These are phyloP conservation scores for Globisporangium lucens DNA, from an alignment of 352 stramenopile genomes.

Conservation along the genomic window DNA sequence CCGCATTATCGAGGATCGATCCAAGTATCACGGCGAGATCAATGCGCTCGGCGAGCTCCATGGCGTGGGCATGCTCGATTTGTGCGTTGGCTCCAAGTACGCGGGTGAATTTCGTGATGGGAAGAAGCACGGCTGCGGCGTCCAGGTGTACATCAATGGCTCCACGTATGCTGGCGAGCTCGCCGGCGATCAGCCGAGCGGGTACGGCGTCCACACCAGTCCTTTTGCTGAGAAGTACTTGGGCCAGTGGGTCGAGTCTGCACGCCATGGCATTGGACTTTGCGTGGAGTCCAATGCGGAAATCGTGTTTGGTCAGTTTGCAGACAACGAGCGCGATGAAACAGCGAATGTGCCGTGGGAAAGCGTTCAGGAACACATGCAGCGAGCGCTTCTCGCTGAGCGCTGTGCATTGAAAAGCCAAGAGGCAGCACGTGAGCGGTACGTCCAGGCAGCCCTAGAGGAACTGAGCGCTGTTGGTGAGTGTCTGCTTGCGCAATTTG, in stretches of 20 bases:
- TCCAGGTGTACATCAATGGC: slow-evolving; percentile 38
- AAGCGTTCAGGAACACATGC: slow-evolving; percentile 22
- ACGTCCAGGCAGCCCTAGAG: slow-evolving; percentile 31
- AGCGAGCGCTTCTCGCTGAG: slow-evolving; percentile 39
- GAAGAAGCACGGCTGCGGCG: slow-evolving; percentile 39
- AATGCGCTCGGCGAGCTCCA: slow-evolving; percentile 23
- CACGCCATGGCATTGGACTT: slow-evolving; percentile 40
- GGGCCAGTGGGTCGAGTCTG: slow-evolving; percentile 36
- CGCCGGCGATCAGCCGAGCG: slow-evolving; percentile 18
- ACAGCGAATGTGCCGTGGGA: slow-evolving; percentile 14
- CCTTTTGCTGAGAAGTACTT: slow-evolving; percentile 40
- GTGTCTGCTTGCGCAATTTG: slow-evolving; percentile 3
- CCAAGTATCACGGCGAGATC: slow-evolving; percentile 35
- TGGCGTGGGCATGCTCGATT: slow-evolving; percentile 36
- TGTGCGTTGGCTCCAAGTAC: slow-evolving; percentile 34
- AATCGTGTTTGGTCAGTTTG: slow-evolving; percentile 24
- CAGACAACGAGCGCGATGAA: slow-evolving; percentile 14
- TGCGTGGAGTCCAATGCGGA: slow-evolving; percentile 30
- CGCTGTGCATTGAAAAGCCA: slow-evolving; percentile 31
- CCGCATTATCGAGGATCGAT: slow-evolving; percentile 22
- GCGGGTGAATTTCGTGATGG: slow-evolving; percentile 31
- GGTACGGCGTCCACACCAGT: slow-evolving; percentile 44
- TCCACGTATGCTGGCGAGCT: slow-evolving; percentile 41
- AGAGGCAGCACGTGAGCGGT: slow-evolving; percentile 31
- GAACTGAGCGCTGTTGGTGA: slow-evolving; percentile 30